Evolutionary conservation across 805 yeast species (phyloP).

Genomic region (Wickerhamia fluorescens): DNA sequence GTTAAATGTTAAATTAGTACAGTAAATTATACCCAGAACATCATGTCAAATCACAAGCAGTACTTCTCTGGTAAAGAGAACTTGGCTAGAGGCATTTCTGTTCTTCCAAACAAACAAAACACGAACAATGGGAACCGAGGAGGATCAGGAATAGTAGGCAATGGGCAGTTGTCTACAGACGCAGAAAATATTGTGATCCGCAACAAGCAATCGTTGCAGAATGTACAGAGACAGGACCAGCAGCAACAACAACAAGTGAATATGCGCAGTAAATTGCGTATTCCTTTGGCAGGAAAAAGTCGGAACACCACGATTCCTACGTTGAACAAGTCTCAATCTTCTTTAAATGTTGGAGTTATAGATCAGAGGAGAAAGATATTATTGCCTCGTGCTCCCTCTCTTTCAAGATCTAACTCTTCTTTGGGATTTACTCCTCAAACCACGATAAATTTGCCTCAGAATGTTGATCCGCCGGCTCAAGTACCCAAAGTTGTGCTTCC

Average conservation of each 20-base stretch:
- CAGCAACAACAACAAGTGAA: too few relatives aligned
- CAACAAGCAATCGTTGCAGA: conserved; percentile 1
- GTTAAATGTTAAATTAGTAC: too few relatives aligned
- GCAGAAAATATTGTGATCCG: too few relatives aligned
- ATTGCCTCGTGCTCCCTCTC: conserved; percentile 14
- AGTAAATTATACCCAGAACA: too few relatives aligned
- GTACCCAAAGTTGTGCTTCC: background rate
- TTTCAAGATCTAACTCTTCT: conserved; percentile 30
- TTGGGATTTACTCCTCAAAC: conserved; percentile 24
- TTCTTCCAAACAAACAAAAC: too few relatives aligned
- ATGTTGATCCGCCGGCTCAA: background rate
- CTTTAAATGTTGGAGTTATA: conserved; percentile 4
- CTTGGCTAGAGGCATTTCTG: too few relatives aligned
- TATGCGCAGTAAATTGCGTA: too few relatives aligned
- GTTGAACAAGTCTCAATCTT: conserved; percentile 25
- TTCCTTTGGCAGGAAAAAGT: conserved; percentile 37
- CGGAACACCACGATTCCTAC: conserved; percentile 21
- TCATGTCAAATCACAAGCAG: too few relatives aligned
- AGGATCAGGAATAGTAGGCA: too few relatives aligned
- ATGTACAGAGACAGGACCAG: conserved; percentile 1
- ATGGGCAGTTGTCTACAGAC: too few relatives aligned
- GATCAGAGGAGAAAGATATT: conserved; percentile 4
- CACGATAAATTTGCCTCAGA: background rate
- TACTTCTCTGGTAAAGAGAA: too few relatives aligned
- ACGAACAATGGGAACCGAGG: too few relatives aligned